A percentile compares a stretch with the other conserved stretches of the same genome.
Conservation (phyloP, 371 early-diverging fungal species). For the Rhizopus delemar region DNA sequence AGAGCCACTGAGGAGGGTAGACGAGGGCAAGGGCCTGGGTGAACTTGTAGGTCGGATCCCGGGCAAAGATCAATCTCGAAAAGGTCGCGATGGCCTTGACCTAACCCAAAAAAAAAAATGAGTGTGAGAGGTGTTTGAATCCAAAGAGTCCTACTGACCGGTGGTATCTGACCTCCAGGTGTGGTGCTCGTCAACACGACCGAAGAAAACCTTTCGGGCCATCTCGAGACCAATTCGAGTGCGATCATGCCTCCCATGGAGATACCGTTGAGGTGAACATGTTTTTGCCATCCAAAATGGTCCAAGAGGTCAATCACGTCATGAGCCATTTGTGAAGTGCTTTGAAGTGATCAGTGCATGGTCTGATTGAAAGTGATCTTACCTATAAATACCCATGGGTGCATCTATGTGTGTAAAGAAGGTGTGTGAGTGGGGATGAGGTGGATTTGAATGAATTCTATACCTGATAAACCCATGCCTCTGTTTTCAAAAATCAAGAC, state of each 20-base stretch:
- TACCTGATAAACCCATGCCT: constrained; percentile 60
- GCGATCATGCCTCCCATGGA: constrained; percentile 78
- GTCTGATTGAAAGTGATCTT: constrained; percentile 3
- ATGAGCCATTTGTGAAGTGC: constrained; percentile 62
- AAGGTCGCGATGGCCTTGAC: constrained; percentile 25
- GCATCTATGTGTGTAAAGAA: constrained; percentile 27
- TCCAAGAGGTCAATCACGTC: constrained; percentile 61
- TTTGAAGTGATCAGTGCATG: constrained; percentile 9
- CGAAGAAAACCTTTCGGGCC: constrained; percentile 31
- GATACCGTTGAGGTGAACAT: constrained; percentile 66
- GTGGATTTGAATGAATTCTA: background rate
- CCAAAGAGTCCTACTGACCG: no score
- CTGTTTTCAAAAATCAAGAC: constrained; percentile 76
- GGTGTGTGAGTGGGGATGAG: no score
- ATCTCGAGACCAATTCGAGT: constrained; percentile 44
- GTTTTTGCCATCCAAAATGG: constrained; percentile 60
- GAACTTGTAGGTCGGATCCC: constrained; percentile 16
- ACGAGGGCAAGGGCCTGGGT: constrained; percentile 17
- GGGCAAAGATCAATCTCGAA: constrained; percentile 13
- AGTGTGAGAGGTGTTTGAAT: background rate
- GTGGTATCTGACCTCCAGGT: constrained; percentile 28
- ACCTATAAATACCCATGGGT: constrained; percentile 56
- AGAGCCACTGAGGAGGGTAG: constrained; percentile 30
- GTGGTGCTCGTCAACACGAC: constrained; percentile 34
- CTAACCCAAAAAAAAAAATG: constrained; percentile 7